phyloP scores from a whole-genome alignment of 129 eudicot genomes.

The Chrysanthemum lavandulifolium region DNA sequence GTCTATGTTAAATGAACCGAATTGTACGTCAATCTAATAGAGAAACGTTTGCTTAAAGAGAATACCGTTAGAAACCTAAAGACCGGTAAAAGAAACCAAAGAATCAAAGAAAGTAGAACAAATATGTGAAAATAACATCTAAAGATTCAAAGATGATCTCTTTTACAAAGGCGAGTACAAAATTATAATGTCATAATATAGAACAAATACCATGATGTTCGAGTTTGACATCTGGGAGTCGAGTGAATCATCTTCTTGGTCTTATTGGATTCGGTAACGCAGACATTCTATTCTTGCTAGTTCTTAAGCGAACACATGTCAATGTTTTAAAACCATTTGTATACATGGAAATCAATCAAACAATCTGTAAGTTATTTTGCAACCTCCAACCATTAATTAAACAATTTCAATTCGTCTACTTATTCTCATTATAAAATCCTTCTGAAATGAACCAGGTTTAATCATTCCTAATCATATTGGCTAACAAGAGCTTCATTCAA shows the following conservation, averaged over 20 bases:
- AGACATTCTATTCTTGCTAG: neutral
- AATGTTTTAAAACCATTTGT: too few species aligned
- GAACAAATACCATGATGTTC: neutral
- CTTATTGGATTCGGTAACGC: conserved; percentile 13
- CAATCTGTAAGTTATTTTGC: too few species aligned
- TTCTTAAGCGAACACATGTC: neutral
- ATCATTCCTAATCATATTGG: too few species aligned
- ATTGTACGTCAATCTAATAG: neutral
- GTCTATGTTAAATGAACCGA: conserved; percentile 18
- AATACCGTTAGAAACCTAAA: neutral
- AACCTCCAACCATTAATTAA: too few species aligned
- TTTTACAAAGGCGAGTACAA: neutral
- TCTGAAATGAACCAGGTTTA: too few species aligned
- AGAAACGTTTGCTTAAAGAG: conserved; percentile 2
- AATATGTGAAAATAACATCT: neutral
- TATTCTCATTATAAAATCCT: too few species aligned
- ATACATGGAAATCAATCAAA: too few species aligned
- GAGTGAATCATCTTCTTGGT: neutral
- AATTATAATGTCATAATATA: neutral
- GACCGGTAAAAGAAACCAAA: conserved; percentile 6
- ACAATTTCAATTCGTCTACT: too few species aligned
- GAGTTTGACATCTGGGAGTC: conserved; percentile 9
- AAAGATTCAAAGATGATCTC: neutral
- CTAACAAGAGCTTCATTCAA: neutral
- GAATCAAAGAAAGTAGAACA: conserved; percentile 6